phyloP scores from a whole-genome alignment of 163 green algal species.

The Trebouxia gelatinosa region DNA sequence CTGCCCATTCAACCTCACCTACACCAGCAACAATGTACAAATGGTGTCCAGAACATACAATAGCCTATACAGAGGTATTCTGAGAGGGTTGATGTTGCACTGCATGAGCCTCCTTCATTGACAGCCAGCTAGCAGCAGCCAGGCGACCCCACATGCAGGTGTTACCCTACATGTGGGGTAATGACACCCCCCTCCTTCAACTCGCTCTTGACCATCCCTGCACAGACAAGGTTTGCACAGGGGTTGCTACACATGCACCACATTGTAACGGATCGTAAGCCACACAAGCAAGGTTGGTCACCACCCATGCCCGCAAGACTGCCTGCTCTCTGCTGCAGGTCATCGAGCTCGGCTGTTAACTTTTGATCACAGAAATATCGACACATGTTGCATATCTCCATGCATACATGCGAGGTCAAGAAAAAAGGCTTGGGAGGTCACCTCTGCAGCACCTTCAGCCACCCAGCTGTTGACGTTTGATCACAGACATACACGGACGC shows the following conservation, averaged over 20 bases:
- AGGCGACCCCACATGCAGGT: background rate
- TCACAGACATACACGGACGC: background rate
- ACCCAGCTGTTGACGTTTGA: conserved; percentile 25
- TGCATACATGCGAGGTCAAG: background rate
- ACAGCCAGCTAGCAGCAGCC: background rate
- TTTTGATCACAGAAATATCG: background rate
- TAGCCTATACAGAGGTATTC: too few species aligned
- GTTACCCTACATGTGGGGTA: background rate
- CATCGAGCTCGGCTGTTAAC: background rate
- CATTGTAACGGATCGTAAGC: too few species aligned
- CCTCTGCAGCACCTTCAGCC: background rate
- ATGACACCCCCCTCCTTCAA: background rate
- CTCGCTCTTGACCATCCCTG: too few species aligned
- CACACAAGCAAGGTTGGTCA: too few species aligned
- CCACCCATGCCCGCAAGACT: too few species aligned
- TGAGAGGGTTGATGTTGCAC: too few species aligned
- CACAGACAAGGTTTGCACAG: too few species aligned
- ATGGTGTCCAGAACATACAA: too few species aligned
- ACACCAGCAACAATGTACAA: background rate
- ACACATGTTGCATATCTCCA: too few species aligned
- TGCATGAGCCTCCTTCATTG: background rate
- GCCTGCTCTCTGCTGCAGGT: background rate
- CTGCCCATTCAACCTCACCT: conserved; percentile 16
- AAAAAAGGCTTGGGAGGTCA: background rate
- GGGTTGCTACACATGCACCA: too few species aligned